Evolutionary conservation across 2,329 filamentous ascomycete genomes (phyloP), one percentile per base, ranked within the genome.

Genomic region (Teratosphaeria gauchensis): DNA sequence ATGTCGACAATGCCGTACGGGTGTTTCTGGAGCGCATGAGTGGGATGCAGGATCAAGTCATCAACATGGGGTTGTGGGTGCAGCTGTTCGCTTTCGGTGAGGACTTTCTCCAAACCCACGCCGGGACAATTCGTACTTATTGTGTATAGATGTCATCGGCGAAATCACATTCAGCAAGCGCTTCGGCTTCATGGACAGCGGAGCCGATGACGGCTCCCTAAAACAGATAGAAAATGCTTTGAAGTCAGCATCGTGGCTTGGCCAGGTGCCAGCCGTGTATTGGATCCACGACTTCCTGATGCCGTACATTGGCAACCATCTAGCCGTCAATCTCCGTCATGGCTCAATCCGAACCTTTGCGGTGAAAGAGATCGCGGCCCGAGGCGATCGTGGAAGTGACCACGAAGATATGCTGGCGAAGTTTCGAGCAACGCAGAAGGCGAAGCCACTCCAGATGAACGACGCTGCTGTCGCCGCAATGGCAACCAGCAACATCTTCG

Each of bases 1-100:
- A 74, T 35, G 73, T 77, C 5, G 72, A 78, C 61, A 65, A 71
- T 21, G 71, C 71, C 9, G 64, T 74, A 28, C 60, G 67, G 0
- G 54, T 71, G 0, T 75, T 78, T 46, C 61, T 75, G 30, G 56
- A 66, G 0, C 64, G 69, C 19, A 69, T 77, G 61, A 59, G 62
- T 2, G 62, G 67, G 28, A 63, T 65, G 35, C 58, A 66, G 51
- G 62, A 61, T 16, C 55, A 66, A 51, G 58, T 61, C 24, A 58
- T 74, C 11, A 68, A 76, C 60, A 66, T 76, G 58, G 72, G 67
- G 12, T 69, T 70, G 42, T 75, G 74, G 73, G 62, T 74, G 21
- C 73, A 75, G 53, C 70, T 74, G 19, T 76, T 74, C 59, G 73
- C 74, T 11, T 76, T 75, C 57, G 74, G 71, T 73, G 55, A 5